Base-by-base conservation (phyloP, 495 filamentous ascomycete species). In the Penicillium daleae region DNA sequence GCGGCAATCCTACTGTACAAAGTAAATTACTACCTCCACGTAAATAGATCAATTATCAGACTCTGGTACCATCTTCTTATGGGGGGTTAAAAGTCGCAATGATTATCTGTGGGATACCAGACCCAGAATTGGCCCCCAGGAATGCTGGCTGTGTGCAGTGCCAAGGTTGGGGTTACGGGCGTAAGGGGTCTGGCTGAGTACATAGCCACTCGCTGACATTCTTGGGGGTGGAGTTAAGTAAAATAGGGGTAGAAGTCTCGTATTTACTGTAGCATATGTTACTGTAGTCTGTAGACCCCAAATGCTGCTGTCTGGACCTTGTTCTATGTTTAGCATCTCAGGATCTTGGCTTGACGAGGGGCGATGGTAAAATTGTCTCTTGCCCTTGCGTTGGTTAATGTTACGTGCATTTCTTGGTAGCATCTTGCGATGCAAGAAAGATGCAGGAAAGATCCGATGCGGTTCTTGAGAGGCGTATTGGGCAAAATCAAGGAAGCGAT, bases 121-220 rank as follows among this genome's bases (percentile, higher is more conserved):
- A 26, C 4, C 7, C 3, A 3, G 3, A 7, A 29, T 17, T 27
- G 26, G 24, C 12, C 46, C 44, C 46, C 46, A 27, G 46, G 24
- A 50, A 56, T 50, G 39, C 31, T 63, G 53, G 61, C 65, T 54
- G 57, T 54, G 57, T 51, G 65, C 40, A 32, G 48, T 44, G 40
- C 61, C 12, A 61, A 53, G 54, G 21, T n/a, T 21, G 21, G 1
- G 19, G 17, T 8, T 50, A 53, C 50, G 37, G 49, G 29, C 7
- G 50, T 56, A 55, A 55, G 58, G 49, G 50, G 19, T 21, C 22
- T 53, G 49, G 21, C 35, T 29, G 24, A 40, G 22, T 26, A 56
- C 54, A n/a, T 27, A 39, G 53, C 53, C 21, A 40, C 54, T 29
- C 46, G 24, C 15, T 8, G 22, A 27, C 46, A 26, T 50, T 50